phyloP scores from a whole-genome alignment of 2,329 filamentous ascomycete genomes.

The Geoglossum cookeanum region DNA sequence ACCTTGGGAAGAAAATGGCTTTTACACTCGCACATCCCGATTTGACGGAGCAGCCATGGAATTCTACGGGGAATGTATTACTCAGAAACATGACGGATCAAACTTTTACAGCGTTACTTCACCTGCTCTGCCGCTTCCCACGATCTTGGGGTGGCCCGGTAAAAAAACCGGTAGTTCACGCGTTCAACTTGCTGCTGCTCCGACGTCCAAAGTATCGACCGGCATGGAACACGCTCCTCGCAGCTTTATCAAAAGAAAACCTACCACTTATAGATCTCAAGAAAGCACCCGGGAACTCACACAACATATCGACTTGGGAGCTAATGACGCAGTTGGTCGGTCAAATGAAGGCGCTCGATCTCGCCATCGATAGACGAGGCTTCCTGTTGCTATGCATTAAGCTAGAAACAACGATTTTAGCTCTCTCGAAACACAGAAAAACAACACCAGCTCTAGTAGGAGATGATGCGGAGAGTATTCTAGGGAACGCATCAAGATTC shows the following conservation, averaged over 20 bases:
- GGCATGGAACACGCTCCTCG: slow-evolving; percentile 21
- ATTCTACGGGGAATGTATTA: not conserved
- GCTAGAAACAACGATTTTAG: slow-evolving; percentile 17
- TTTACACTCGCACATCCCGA: not conserved
- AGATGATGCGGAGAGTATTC: not conserved
- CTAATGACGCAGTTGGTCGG: slow-evolving; percentile 16
- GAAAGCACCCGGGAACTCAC: slow-evolving; percentile 5
- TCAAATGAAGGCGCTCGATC: slow-evolving; percentile 18
- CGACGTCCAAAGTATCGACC: slow-evolving; percentile 16
- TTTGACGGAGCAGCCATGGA: not conserved
- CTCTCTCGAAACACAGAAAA: slow-evolving; percentile 7
- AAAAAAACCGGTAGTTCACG: slow-evolving; percentile 18
- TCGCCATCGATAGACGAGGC: slow-evolving; percentile 17
- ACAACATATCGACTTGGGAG: slow-evolving; percentile 21
- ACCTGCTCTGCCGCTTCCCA: slow-evolving; percentile 20
- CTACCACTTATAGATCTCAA: slow-evolving; percentile 3
- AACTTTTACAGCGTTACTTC: slow-evolving; percentile 26
- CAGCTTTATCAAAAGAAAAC: slow-evolving; percentile 11
- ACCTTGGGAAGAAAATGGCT: not conserved
- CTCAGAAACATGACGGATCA: slow-evolving; percentile 17
- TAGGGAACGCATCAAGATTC: not conserved
- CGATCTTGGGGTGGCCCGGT: slow-evolving; percentile 7
- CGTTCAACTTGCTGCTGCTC: slow-evolving; percentile 18
- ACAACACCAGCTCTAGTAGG: not conserved
- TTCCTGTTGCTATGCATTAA: slow-evolving; percentile 12